Conservation (phyloP, 2,329 filamentous ascomycete genomes). For the Cytospora schulzeri region DNA sequence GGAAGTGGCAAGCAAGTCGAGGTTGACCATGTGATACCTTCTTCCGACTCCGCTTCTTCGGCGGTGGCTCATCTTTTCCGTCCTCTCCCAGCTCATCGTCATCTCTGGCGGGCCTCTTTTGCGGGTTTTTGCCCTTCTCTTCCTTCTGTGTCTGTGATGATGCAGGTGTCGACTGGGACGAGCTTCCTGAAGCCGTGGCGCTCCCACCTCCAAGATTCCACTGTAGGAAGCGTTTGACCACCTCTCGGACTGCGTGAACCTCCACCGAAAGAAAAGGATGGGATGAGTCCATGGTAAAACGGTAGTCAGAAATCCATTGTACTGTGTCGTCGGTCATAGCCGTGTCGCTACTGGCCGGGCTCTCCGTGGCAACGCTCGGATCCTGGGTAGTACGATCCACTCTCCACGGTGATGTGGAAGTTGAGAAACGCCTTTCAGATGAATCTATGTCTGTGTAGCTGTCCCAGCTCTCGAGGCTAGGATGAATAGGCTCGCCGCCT, state of each 20-base stretch:
- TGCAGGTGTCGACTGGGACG: not conserved
- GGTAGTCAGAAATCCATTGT: not conserved
- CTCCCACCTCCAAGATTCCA: not conserved
- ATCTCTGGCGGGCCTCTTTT: not conserved
- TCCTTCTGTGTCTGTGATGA: not conserved
- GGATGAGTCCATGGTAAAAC: not conserved
- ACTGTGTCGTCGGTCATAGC: not conserved
- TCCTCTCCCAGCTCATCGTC: not conserved
- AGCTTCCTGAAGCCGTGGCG: not conserved
- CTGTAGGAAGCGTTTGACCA: not conserved
- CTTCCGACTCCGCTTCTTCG: conserved; percentile 5
- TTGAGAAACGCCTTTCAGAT: not conserved
- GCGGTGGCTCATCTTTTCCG: not conserved
- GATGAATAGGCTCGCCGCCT: too few species aligned
- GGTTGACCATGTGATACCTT: not conserved
- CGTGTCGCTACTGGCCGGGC: not conserved
- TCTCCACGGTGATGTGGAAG: not conserved
- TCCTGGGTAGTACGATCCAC: not conserved
- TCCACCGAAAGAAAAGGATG: not conserved
- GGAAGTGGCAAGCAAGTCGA: conserved; percentile 16
- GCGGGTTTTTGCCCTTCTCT: not conserved
- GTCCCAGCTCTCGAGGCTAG: not conserved
- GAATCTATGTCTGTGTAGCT: too few species aligned
- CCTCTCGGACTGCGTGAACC: not conserved
- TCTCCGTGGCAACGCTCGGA: not conserved